These are phyloP conservation scores for Apiospora saccharicola DNA, from an alignment of 2,329 filamentous ascomycete genomes.

Conservation along the genomic window DNA sequence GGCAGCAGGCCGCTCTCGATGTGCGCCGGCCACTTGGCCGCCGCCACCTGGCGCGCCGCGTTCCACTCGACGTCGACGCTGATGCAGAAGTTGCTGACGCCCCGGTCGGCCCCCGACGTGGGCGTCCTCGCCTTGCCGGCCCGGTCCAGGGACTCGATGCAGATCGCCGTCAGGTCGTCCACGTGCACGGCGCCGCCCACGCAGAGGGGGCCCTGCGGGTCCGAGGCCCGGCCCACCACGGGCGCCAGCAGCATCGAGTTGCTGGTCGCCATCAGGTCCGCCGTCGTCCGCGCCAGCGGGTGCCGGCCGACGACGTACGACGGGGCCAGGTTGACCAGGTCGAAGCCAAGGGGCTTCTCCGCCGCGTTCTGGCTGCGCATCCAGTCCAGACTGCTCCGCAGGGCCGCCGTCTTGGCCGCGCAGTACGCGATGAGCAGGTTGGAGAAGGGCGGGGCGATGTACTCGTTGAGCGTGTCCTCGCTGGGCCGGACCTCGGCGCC, in stretches of 20 bases:
- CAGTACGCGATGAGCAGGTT: constrained; percentile 28
- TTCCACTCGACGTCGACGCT: constrained; percentile 26
- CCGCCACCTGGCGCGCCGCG: constrained; percentile 24
- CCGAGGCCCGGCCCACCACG: constrained; percentile 18
- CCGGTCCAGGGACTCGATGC: constrained; percentile 27
- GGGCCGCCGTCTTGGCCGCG: constrained; percentile 30
- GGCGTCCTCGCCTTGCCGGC: constrained; percentile 26
- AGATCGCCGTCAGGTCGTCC: constrained; percentile 5
- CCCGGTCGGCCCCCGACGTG: constrained; percentile 23
- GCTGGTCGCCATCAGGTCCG: constrained; percentile 27
- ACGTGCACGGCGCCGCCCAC: constrained; percentile 27
- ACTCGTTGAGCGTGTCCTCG: constrained; percentile 27
- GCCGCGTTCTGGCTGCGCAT: constrained; percentile 23
- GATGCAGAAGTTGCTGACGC: constrained; percentile 25
- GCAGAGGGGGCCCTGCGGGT: neutral
- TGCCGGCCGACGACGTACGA: constrained; percentile 27
- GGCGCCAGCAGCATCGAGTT: constrained; percentile 26
- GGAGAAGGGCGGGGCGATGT: constrained; percentile 26
- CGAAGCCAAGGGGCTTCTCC: constrained; percentile 25
- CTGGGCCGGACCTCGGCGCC: neutral
- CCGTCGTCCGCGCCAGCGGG: constrained; percentile 26
- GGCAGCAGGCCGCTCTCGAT: constrained; percentile 28
- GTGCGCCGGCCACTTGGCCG: constrained; percentile 29
- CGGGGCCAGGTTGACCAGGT: constrained; percentile 30
- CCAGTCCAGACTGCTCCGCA: constrained; percentile 27